A percentile compares a stretch with the other conserved stretches of the same genome.
Conservation (phyloP, 169 alveolate species). For the Cryptosporidium muris region DNA sequence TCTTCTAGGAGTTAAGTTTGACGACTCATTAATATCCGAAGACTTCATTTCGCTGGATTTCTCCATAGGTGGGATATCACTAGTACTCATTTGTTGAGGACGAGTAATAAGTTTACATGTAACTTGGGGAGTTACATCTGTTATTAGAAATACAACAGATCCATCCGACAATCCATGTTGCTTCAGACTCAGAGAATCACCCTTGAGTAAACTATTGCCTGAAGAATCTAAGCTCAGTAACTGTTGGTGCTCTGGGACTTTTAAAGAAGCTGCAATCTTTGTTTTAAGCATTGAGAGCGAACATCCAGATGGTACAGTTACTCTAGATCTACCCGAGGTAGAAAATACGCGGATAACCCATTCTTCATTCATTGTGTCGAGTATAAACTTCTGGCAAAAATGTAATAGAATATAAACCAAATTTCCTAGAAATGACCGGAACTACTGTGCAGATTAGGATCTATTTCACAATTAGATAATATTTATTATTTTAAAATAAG, state of each 20-base stretch:
- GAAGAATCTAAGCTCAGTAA: constrained; percentile 40
- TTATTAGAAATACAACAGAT: constrained; percentile 46
- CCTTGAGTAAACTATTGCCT: constrained; percentile 41
- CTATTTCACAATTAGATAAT: too few relatives aligned
- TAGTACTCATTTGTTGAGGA: constrained; percentile 56
- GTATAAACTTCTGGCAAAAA: background rate
- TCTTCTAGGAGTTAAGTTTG: background rate
- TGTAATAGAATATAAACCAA: too few relatives aligned
- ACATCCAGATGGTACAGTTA: constrained; percentile 41
- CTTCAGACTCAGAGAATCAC: constrained; percentile 45
- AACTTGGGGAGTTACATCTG: constrained; percentile 67
- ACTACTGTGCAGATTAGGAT: too few relatives aligned
- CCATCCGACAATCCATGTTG: constrained; percentile 61
- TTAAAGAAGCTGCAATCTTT: constrained; percentile 41
- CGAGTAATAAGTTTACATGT: constrained; percentile 2
- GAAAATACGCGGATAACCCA: constrained; percentile 65
- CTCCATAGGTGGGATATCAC: constrained; percentile 34
- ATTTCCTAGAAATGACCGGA: too few relatives aligned
- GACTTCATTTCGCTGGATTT: background rate
- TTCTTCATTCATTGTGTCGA: constrained; percentile 32
- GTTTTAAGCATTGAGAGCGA: constrained; percentile 45
- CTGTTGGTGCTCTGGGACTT: constrained; percentile 59
- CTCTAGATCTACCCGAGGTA: constrained; percentile 66
- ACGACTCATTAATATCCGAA: background rate
- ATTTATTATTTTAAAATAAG: too few relatives aligned